Evolutionary conservation across 148 eudicot species (phyloP), one percentile per base, ranked within the genome.

Genomic region (Diospyros lotus): DNA sequence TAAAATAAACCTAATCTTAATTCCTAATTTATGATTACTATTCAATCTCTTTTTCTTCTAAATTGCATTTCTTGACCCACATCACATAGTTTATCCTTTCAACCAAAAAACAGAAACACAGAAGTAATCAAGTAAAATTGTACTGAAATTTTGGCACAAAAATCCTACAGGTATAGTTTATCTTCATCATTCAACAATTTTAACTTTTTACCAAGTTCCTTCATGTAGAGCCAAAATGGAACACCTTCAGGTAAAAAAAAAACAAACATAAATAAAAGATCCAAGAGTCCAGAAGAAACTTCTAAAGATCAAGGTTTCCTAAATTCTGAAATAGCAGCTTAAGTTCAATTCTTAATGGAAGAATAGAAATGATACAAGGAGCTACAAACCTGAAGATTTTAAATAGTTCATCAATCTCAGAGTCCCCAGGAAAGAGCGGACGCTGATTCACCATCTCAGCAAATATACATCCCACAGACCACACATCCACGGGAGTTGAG

Each of bases 391-490:
- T 89, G 91, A 93, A 93, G 75, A 93, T 93, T 76, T 82, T 90
- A 80, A 87, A 90, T 60, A 92, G 90, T 76, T 94, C 88, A 82
- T 94, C 96, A 61, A 90, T 92, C 81, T 92, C 97, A 61, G 96
- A 90, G 75, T 92, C 96, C 71, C 98, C 98, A 66, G 97, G 97
- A 83, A 95, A 95, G 76, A 95, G 77, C 55, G 98, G 97, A 71
- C 70, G 77, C 87, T 80, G 90, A 80, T 86, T 95, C 79, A 92
- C 96, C 98, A 95, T 95, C 81, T 95, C 98, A 80, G 97, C 98
- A 89, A 95, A 95, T 81, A 95, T 92, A 74, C 98, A 95, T 66
- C 98, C 98, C 70, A 95, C 93, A 64, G 98, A 95, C 98, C 98
- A 92, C 64, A 95, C 87, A 81, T 95, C 97, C 79, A 95, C 97